Base-by-base conservation (phyloP, 257 asterid species). In the Capsicum baccatum region DNA sequence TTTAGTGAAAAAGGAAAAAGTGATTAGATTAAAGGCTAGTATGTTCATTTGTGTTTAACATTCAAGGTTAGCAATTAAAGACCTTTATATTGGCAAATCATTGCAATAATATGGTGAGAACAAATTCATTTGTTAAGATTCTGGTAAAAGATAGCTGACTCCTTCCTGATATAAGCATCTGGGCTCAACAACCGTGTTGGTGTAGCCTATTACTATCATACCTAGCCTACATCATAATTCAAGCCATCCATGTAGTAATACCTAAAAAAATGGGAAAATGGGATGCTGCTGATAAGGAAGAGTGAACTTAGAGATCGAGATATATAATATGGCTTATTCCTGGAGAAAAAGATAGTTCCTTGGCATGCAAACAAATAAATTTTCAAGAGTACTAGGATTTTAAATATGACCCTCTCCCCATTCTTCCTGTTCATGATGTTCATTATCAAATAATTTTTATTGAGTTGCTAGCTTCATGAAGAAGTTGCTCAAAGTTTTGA, bases 91-190 rank as follows among this genome's bases (percentile, higher is more conserved):
- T 21, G 62, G 81, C 47, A 55, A 76, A 26, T 52, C 63, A 21
- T 52, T 19, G 11, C 26, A 26, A 52, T 76, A 63, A 50, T 52
- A 52, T 76, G 81, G 81, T 26, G 62, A 76, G 63, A 76, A 76
- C 48, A 76, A 76, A 7, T 50, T 26, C 14, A 26, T 74, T 26
- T 21, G 63, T 52, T 76, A 26, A 52, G n/a, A 52, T 73, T 52
- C 12, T 48, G 60, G 44, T 48, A 48, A 73, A 71, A 13, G 42
- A 48, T 9, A 50, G 63, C 26, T 76, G 59, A 50, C 5, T 76
- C 63, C 81, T 76, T 76, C 81, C 63, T 52, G 81, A 26, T 76
- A 26, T 76, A 76, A 76, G 81, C 47, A 52, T 26, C 48, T 76
- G 81, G 81, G 14, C 47, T 52, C 19, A 76, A 26, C 63, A 52